phyloP scores from a whole-genome alignment of 108 stramenopile species.

The Nitzschia inconspicua region DNA sequence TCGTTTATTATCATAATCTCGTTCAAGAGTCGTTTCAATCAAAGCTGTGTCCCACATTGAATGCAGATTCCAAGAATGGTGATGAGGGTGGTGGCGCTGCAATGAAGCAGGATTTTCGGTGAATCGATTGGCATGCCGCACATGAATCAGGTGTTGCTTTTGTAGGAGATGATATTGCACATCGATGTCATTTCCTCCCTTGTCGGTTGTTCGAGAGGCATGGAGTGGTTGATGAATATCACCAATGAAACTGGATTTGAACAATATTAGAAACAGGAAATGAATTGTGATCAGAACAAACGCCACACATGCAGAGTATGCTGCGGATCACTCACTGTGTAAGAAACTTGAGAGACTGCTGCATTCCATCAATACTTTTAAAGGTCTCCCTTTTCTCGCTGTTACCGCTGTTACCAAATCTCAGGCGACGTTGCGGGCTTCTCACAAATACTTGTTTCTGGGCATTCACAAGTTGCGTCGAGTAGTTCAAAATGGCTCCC shows the following conservation, averaged over 20 bases:
- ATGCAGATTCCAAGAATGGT: slow-evolving; percentile 41
- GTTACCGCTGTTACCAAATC: neutral
- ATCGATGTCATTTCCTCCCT: slow-evolving; percentile 54
- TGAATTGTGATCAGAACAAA: neutral
- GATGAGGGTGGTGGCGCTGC: slow-evolving; percentile 6
- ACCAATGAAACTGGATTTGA: slow-evolving; percentile 45
- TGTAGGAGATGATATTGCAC: slow-evolving; percentile 29
- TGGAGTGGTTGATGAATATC: slow-evolving; percentile 73
- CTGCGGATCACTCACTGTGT: slow-evolving; percentile 29
- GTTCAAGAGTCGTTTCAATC: slow-evolving; percentile 36
- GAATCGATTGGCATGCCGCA: neutral
- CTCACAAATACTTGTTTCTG: neutral
- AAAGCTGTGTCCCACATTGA: slow-evolving; percentile 65
- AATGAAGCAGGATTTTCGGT: neutral
- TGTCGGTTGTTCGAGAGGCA: slow-evolving; percentile 38
- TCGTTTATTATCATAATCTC: slow-evolving; percentile 26
- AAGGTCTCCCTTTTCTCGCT: neutral
- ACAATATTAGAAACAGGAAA: neutral
- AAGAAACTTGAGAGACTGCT: slow-evolving; percentile 46
- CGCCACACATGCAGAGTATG: neutral
- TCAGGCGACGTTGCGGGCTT: neutral
- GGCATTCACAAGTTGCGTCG: slow-evolving; percentile 24
- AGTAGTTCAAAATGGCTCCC: slow-evolving; percentile 57
- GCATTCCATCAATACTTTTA: neutral
- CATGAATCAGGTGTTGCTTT: neutral